Conservation (phyloP, 1,284 basidiomycete genomes). For the Garcileccinum viscosum region DNA sequence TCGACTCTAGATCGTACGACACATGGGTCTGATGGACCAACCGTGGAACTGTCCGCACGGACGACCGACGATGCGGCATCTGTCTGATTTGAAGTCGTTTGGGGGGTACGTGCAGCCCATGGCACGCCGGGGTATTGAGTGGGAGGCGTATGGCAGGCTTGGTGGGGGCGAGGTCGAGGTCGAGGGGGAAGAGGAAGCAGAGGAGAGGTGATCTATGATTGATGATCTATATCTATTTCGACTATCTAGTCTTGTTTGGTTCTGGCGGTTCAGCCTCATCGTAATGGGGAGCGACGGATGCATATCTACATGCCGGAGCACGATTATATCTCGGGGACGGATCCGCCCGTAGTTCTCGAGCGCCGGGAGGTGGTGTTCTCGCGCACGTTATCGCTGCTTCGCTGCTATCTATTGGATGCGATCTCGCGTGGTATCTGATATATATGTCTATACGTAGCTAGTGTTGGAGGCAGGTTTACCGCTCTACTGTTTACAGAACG, state of each 20-base stretch:
- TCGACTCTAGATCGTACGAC: conserved; percentile 72
- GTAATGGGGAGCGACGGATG: neutral
- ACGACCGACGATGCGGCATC: conserved; percentile 93
- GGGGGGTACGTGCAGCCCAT: conserved; percentile 28
- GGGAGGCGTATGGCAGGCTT: conserved; percentile 25
- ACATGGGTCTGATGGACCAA: conserved; percentile 97
- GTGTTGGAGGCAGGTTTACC: too few species aligned
- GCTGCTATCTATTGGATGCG: neutral
- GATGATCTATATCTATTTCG: neutral
- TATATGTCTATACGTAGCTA: too few species aligned
- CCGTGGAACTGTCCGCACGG: conserved; percentile 99
- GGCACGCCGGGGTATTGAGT: conserved; percentile 25
- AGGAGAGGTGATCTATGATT: neutral
- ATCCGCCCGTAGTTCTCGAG: neutral
- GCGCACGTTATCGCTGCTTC: neutral
- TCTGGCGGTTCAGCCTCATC: neutral
- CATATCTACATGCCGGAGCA: neutral
- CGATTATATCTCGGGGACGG: neutral
- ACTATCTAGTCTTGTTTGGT: neutral
- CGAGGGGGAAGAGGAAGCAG: neutral
- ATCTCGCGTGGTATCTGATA: neutral
- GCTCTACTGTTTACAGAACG: neutral
- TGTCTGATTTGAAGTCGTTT: conserved; percentile 45
- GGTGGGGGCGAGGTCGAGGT: neutral
- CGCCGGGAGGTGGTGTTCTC: neutral